Evolutionary conservation across 164 flowering plant species (phyloP), one percentile per base, ranked within the genome.

Genomic region (Saururus chinensis): DNA sequence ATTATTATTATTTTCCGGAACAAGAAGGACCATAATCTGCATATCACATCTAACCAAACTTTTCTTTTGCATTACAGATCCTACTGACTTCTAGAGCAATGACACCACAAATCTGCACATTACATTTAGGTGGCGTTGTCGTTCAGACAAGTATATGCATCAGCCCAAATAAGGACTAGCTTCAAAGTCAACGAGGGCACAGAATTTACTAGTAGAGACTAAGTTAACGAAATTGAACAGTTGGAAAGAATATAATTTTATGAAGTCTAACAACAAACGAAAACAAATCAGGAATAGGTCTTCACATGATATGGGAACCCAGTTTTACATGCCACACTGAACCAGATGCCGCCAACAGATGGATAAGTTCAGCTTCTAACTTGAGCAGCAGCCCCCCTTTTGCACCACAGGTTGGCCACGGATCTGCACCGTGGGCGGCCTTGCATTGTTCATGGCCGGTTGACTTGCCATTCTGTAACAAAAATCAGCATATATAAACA

Each of bases 381-480:
- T 71, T 9, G 75, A 74, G 71, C 77, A 77, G 73, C 81, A 73
- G 40, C 77, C 57, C 23, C 58, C 59, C 68, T 81, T 82, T 69
- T 89, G 92, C 57, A 77, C 74, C 10, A 89, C 87, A 1, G 96
- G 92, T 71, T 89, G 90, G 60, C 96, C 92, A 22, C 80, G 79
- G 64, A 89, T 78, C 71, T 86, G 88, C 66, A 89, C 92, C 0
- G 90, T 86, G 11, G 90, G 87, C 16, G 92, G 88, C 76, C 85
- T 79, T 17, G 81, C 81, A 61, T 68, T 79, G 80, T 75, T 84
- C 80, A 78, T 74, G 48, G 85, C 79, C 14, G 92, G 96, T 76
- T 89, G 96, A 68, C 85, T 89, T 30, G 92, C 96, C 92, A 89
- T 86, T 79, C 96, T 89, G 78, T 60, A 53, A 49, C 9, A 45